These are phyloP conservation scores for Mycena polygramma DNA, from an alignment of 768 basidiomycete genomes.

Conservation along the genomic window DNA sequence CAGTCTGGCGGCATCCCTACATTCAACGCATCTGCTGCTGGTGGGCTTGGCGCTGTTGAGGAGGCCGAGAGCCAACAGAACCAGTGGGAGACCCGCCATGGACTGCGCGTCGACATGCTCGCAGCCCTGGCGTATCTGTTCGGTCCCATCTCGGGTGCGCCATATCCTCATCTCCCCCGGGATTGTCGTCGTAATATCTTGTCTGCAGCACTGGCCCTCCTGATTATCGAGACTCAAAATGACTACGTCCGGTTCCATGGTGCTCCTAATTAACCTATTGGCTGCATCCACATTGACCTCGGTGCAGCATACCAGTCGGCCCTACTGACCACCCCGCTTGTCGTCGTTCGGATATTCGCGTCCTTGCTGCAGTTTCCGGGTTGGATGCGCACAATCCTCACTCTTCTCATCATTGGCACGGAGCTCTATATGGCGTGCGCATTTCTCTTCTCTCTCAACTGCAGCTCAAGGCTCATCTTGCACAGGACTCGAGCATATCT, in stretches of 20 bases:
- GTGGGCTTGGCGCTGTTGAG: conserved; percentile 53
- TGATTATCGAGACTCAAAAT: conserved; percentile 83
- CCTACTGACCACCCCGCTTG: conserved; percentile 73
- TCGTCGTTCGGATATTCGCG: conserved; percentile 67
- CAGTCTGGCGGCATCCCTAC: conserved; percentile 78
- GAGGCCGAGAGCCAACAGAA: conserved; percentile 60
- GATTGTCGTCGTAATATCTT: conserved; percentile 6
- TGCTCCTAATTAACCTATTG: conserved; percentile 46
- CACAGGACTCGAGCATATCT: conserved; percentile 64
- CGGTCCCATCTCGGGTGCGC: conserved; percentile 81
- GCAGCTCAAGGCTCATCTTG: conserved; percentile 29
- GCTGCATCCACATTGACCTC: conserved; percentile 14
- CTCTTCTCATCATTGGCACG: conserved; percentile 57
- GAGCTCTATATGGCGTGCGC: conserved; percentile 71
- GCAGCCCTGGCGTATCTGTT: conserved; percentile 75
- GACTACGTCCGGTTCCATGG: conserved; percentile 86
- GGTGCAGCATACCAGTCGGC: conserved; percentile 82
- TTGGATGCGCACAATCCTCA: conserved; percentile 65
- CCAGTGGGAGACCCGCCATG: conserved; percentile 79
- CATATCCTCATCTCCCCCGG: conserved; percentile 5
- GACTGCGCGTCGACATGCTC: conserved; percentile 75
- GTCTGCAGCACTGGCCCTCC: conserved; percentile 67
- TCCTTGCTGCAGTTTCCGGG: conserved; percentile 66
- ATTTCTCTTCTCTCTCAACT: not conserved
- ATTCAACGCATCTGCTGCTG: conserved; percentile 60